These are phyloP conservation scores for Didymellaceae sp. DNA, from an alignment of 2,329 filamentous ascomycete genomes.

Conservation along the genomic window DNA sequence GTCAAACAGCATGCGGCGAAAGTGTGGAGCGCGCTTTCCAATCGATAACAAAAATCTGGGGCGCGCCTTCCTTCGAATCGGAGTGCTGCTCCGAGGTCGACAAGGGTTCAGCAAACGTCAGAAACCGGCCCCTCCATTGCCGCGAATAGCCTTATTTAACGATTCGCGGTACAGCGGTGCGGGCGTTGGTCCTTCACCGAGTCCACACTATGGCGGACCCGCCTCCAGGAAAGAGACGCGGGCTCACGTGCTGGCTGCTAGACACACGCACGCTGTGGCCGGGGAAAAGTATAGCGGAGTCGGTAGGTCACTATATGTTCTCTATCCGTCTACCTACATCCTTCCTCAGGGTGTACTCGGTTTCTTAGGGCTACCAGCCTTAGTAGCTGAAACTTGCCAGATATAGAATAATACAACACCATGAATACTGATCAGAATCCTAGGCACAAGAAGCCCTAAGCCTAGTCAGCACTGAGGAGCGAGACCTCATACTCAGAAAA, in stretches of 20 bases:
- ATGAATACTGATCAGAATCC: constrained; percentile 5
- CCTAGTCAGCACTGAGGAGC: constrained; percentile 60
- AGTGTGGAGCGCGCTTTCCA: constrained; percentile 6
- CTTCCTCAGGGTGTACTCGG: background rate
- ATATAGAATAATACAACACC: background rate
- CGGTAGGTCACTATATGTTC: background rate
- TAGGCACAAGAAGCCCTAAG: constrained; percentile 53
- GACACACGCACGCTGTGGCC: constrained; percentile 58
- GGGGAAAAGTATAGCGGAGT: constrained; percentile 50
- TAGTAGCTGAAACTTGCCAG: too few relatives aligned
- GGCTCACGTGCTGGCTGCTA: constrained; percentile 57
- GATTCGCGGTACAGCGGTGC: background rate
- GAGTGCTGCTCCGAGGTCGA: constrained; percentile 2
- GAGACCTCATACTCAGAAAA: constrained; percentile 64
- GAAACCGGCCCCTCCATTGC: constrained; percentile 22
- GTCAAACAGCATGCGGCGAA: constrained; percentile 14
- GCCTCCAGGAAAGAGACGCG: constrained; percentile 15
- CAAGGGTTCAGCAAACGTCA: constrained; percentile 6
- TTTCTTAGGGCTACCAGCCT: background rate
- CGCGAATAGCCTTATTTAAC: constrained; percentile 24
- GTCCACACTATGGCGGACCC: constrained; percentile 23
- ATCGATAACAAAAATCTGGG: constrained; percentile 18
- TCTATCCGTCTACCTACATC: background rate
- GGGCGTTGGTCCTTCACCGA: background rate
- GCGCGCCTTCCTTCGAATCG: constrained; percentile 3